Base-by-base conservation (phyloP, 2,329 filamentous ascomycete genomes). In the Microdochium bolleyi region DNA sequence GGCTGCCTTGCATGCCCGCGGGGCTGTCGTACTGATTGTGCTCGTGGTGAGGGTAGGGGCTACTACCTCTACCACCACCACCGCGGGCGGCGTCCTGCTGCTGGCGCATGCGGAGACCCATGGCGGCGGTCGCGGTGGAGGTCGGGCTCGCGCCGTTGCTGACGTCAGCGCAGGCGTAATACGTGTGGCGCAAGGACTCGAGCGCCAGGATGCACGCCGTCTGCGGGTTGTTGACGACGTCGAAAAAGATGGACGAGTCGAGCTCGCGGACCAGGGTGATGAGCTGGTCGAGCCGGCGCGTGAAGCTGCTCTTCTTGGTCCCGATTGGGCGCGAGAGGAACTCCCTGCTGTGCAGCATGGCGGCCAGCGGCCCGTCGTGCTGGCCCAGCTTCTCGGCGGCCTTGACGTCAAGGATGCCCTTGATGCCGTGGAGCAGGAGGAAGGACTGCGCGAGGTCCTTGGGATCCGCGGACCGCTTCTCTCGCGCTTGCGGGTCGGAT, bases 401-500 rank as follows among this genome's bases (percentile, higher is more conserved):
- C 32, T 52, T 50, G 49, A 46, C 48, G 49, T 57, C 50, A 10
- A 59, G 52, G 24, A 58, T 59, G 25, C 56, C 53, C 52, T 55
- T 55, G 38, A 57, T 56, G 3, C 58, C 58, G 25, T 58, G 58
- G 11, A 59, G 46, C 1, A 59, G 27, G 9, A 57, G 55, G 32
- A 59, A 58, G 14, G 57, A 57, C 50, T 58, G 57, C 5, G 53
- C 57, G 13, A 59, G 46, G 46, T 59, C 57, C 50, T 48, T 53
- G 7, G 55, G 41, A 16, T 37, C 51, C 24, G 57, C 52, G 25
- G 50, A 16, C 2, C 52, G 32, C 21, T 48, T 51, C 22, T 51
- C 27, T 5, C 41, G n/a, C 16, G 41, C 41, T 7, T 22, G 7
- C 16, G 41, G 41, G 19, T 46, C 41, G n/a, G 55, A 51, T 22